Evolutionary conservation across 1,284 basidiomycete species (phyloP).

Genomic region (Fomitopsis pinicola): DNA sequence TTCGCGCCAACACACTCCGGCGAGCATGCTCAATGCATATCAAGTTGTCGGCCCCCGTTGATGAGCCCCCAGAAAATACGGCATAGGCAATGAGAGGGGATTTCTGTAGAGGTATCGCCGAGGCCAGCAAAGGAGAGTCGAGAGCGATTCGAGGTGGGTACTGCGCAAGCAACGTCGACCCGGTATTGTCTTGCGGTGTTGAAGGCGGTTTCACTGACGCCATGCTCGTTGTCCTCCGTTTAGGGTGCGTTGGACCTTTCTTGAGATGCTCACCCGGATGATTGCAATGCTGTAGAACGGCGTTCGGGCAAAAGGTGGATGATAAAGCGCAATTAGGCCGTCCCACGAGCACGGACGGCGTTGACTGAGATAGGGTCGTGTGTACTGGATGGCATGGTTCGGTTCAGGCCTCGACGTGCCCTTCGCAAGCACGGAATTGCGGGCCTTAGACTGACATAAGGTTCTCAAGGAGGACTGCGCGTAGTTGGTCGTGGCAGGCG

Average conservation of each 20-base stretch:
- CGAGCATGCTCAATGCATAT: constrained; percentile 54
- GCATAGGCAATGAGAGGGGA: constrained; percentile 40
- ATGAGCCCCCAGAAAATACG: constrained; percentile 35
- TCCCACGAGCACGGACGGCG: neutral
- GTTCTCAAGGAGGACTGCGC: neutral
- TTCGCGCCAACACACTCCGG: constrained; percentile 38
- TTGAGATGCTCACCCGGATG: neutral
- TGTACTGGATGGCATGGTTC: neutral
- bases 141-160: constrained; percentile 29
- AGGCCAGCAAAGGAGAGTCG: constrained; percentile 31
- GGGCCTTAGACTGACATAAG: neutral
- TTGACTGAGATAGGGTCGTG: neutral
- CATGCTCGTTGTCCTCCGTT: constrained; percentile 12
- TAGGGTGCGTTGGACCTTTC: neutral
- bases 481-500: neutral
- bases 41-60: constrained; percentile 23
- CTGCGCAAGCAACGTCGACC: constrained; percentile 27
- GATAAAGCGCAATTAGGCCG: neutral
- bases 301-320: neutral
- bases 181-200: constrained; percentile 28
- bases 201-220: constrained; percentile 21
- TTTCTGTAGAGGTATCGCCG: constrained; percentile 33
- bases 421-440: neutral
- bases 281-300: neutral
- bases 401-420: neutral